These are phyloP conservation scores for Colletotrichum cordylinicola DNA, from an alignment of 2,329 filamentous ascomycete species.

Conservation along the genomic window DNA sequence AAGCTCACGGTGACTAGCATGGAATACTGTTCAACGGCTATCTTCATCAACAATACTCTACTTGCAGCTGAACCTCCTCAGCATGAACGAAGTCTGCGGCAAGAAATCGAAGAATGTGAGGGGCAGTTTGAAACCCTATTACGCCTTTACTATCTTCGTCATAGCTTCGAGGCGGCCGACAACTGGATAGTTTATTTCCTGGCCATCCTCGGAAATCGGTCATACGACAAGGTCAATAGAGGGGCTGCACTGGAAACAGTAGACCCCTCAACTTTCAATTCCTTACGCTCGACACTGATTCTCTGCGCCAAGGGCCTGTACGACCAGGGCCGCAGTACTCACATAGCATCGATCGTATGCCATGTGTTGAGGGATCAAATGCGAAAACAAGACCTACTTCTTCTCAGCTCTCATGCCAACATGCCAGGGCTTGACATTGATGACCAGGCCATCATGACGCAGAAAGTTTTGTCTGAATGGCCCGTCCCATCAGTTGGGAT, in stretches of 20 bases:
- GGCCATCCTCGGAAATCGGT: background rate
- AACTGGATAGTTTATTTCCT: background rate
- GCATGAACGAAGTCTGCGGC: background rate
- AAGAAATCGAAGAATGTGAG: background rate
- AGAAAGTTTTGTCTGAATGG: background rate
- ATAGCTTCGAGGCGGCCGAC: background rate
- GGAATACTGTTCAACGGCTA: background rate
- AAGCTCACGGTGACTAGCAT: background rate
- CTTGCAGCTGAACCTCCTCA: fast-evolving
- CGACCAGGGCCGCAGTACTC: background rate
- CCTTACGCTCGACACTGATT: background rate
- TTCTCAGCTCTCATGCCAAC: background rate
- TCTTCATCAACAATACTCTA: background rate
- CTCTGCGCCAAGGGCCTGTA: background rate
- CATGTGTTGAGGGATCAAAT: background rate
- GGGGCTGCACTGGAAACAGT: background rate
- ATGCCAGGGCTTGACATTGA: background rate
- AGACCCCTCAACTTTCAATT: background rate
- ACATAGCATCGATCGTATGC: background rate
- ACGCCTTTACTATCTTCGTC: background rate
- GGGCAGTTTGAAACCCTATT: background rate
- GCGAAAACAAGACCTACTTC: background rate
- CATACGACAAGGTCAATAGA: background rate
- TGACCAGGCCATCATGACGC: background rate
- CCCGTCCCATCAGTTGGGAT: background rate